Percentiles rank a stretch among this genome's conserved stretches.
phyloP scores from a whole-genome alignment of 768 basidiomycete genomes.

The Kondoa subrosea region DNA sequence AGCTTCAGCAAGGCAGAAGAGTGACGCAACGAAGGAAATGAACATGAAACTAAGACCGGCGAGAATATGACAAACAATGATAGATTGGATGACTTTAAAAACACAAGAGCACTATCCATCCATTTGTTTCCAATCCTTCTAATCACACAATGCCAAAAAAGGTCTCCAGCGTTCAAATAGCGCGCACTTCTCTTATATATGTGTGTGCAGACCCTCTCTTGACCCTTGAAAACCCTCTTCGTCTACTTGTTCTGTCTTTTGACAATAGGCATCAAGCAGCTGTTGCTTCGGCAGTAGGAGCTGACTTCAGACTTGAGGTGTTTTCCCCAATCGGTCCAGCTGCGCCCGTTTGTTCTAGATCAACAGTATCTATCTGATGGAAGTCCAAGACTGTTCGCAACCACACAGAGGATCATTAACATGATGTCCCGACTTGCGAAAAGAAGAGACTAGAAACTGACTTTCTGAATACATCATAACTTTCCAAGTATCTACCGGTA shows the following conservation, averaged over 20 bases:
- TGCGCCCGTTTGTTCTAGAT: conserved; percentile 18
- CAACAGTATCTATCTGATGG: conserved; percentile 22
- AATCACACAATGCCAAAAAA: no score
- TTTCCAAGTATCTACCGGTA: conserved; percentile 98
- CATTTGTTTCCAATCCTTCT: no score
- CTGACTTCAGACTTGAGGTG: background rate
- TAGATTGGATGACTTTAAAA: no score
- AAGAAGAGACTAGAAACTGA: conserved; percentile 43
- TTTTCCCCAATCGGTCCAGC: conserved; percentile 1
- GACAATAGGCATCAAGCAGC: no score
- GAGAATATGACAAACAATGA: background rate
- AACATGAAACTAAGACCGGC: background rate
- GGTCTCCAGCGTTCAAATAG: no score
- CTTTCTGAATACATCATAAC: conserved; percentile 99
- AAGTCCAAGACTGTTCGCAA: conserved; percentile 21
- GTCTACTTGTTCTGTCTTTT: no score
- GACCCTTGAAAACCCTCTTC: no score
- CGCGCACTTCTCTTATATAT: no score
- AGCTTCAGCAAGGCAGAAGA: no score
- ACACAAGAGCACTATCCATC: no score
- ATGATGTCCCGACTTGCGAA: background rate
- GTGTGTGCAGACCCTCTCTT: no score
- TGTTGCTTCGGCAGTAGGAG: background rate
- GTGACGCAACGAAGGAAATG: background rate
- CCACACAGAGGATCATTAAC: background rate